A percentile compares a stretch with the other conserved stretches of the same genome.
Evolutionary conservation across 2,329 filamentous ascomycete genomes (phyloP).

Genomic region (Ophiosphaerella narmari): DNA sequence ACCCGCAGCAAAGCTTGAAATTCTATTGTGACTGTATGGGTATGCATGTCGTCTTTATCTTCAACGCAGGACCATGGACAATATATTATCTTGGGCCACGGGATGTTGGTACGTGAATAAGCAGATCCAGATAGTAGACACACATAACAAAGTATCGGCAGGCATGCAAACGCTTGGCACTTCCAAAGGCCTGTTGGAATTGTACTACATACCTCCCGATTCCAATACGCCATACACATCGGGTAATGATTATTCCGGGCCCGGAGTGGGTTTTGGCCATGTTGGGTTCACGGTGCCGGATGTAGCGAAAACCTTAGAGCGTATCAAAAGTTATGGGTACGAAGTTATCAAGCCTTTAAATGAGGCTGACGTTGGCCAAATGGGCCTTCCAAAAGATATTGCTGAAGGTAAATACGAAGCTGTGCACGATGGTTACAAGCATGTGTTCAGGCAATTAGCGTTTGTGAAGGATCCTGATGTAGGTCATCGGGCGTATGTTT

Average conservation of each 20-base stretch:
- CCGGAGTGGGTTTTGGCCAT: conserved; percentile 38
- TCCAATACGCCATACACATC: conserved; percentile 21
- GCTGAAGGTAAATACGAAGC: conserved; percentile 17
- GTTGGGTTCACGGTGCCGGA: conserved; percentile 44
- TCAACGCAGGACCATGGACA: conserved; percentile 41
- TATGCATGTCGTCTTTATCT: conserved; percentile 41
- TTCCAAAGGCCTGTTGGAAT: conserved; percentile 35
- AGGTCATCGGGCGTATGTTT: conserved; percentile 11
- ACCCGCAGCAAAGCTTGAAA: conserved; percentile 28
- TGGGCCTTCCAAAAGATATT: conserved; percentile 28
- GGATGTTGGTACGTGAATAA: conserved; percentile 21
- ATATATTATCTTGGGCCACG: conserved; percentile 43
- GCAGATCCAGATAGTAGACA: background rate
- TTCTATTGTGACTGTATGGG: conserved; percentile 45
- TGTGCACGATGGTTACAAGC: conserved; percentile 33
- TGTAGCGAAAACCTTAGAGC: conserved; percentile 27
- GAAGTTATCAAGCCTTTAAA: conserved; percentile 35
- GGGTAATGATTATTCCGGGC: conserved; percentile 31
- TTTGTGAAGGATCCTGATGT: conserved; percentile 45
- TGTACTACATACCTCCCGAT: conserved; percentile 39
- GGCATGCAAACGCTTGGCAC: conserved; percentile 24
- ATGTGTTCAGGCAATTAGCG: conserved; percentile 37
- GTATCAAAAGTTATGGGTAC: conserved; percentile 27
- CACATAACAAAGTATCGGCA: conserved; percentile 2
- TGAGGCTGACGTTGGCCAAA: conserved; percentile 27